phyloP scores from a whole-genome alignment of 192 early-diverging fungal species.

The Umbelopsis sp. region DNA sequence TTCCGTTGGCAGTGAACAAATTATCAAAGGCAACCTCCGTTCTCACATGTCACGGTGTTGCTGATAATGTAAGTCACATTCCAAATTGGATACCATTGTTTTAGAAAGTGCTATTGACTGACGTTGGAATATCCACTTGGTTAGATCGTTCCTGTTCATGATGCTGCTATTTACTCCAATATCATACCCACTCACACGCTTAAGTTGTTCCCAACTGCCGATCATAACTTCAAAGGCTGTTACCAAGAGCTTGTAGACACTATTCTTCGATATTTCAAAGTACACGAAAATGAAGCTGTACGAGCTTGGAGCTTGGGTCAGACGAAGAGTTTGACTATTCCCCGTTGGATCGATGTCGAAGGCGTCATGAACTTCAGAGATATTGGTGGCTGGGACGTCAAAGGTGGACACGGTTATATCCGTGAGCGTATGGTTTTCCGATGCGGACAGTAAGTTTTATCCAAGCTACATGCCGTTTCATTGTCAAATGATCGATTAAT shows the following conservation, averaged over 20 bases:
- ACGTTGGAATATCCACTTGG: too few species aligned
- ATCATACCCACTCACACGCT: conserved; percentile 44
- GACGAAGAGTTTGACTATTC: conserved; percentile 27
- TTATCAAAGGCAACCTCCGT: conserved; percentile 52
- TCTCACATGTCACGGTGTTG: conserved; percentile 52
- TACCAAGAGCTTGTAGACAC: conserved; percentile 38
- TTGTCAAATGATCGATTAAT: conserved; percentile 26
- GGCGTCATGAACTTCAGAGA: conserved; percentile 62
- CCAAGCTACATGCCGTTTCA: neutral
- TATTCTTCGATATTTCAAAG: conserved; percentile 41
- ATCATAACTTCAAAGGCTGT: conserved; percentile 47
- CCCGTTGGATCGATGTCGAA: conserved; percentile 47
- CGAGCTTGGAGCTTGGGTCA: neutral
- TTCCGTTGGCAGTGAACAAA: conserved; percentile 42
- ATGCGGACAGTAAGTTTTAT: conserved; percentile 48
- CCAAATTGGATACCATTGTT: neutral
- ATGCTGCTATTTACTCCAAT: conserved; percentile 44
- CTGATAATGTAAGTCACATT: conserved; percentile 44
- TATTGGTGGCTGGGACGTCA: conserved; percentile 54
- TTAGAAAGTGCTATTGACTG: neutral
- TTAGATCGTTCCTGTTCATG: conserved; percentile 49
- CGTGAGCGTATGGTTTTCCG: conserved; percentile 50
- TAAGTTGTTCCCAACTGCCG: conserved; percentile 44
- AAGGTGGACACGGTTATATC: conserved; percentile 48
- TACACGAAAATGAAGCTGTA: conserved; percentile 19